Evolutionary conservation across 495 filamentous ascomycete species (phyloP).

Genomic region (Aspergillus bertholletiae): DNA sequence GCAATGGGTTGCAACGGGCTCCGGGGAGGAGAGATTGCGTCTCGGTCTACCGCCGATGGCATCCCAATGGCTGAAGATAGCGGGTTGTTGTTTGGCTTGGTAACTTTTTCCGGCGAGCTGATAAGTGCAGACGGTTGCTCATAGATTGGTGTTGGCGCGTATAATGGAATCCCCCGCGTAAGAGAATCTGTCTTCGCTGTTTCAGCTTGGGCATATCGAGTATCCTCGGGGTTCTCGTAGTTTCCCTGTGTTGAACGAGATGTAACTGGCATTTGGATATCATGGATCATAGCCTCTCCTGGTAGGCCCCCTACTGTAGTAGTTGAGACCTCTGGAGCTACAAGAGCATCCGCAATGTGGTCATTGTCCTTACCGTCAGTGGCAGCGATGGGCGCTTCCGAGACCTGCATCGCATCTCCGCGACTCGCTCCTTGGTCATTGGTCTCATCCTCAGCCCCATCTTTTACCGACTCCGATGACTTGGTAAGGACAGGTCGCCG

Average conservation of each 20-base stretch:
- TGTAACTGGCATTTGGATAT: neutral
- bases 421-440: slow-evolving; percentile 37
- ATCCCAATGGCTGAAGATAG: slow-evolving; percentile 28
- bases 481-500: slow-evolving; percentile 23
- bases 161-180: slow-evolving; percentile 11
- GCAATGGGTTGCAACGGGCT: slow-evolving; percentile 38
- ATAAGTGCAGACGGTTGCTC: slow-evolving; percentile 53
- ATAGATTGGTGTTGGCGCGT: slow-evolving; percentile 27
- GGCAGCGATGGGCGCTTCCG: slow-evolving; percentile 43
- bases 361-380: slow-evolving; percentile 14
- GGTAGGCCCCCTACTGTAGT: neutral
- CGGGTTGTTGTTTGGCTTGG: slow-evolving; percentile 8
- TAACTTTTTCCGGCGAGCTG: slow-evolving; percentile 37
- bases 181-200: slow-evolving; percentile 4
- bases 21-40: slow-evolving; percentile 31
- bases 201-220: slow-evolving; percentile 7
- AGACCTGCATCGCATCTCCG: slow-evolving; percentile 49
- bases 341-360: slow-evolving; percentile 12
- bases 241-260: neutral
- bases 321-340: slow-evolving; percentile 5
- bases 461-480: slow-evolving; percentile 32
- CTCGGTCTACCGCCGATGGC: slow-evolving; percentile 15
- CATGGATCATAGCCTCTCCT: neutral
- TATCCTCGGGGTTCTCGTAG: neutral
- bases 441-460: slow-evolving; percentile 48